Conservation (phyloP, 1,284 basidiomycete species). For the Agaricales sp. region DNA sequence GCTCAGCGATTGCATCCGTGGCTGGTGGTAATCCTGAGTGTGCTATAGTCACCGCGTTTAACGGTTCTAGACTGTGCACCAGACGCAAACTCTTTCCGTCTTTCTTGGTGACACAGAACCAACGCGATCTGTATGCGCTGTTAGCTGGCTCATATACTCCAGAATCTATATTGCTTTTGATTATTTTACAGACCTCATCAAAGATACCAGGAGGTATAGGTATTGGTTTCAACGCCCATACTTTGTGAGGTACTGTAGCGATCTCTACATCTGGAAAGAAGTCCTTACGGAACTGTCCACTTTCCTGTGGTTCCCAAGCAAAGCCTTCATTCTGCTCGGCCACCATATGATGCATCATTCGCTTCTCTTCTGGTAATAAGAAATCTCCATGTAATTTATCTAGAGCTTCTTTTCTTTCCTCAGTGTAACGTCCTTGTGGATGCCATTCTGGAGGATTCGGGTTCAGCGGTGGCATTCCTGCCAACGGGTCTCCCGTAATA, state of each 20-base stretch:
- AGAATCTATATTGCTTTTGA: constrained; percentile 20
- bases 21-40: constrained; percentile 1
- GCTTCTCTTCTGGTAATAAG: constrained; percentile 19
- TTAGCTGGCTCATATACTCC: constrained; percentile 25
- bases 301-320: constrained; percentile 20
- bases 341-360: constrained; percentile 23
- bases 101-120: constrained; percentile 15
- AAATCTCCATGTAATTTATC: constrained; percentile 20
- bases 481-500: constrained; percentile 23
- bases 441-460: constrained; percentile 16
- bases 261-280: constrained; percentile 17
- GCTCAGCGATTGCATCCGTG: neutral
- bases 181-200: constrained; percentile 19
- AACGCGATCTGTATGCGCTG: constrained; percentile 20
- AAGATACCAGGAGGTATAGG: constrained; percentile 20
- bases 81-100: neutral
- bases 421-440: constrained; percentile 21
- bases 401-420: constrained; percentile 17
- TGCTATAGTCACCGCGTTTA: neutral
- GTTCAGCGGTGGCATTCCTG: constrained; percentile 16
- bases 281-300: constrained; percentile 15
- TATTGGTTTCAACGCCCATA: constrained; percentile 19
- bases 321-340: constrained; percentile 20
- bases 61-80: neutral
- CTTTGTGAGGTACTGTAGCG: constrained; percentile 16